These are phyloP conservation scores for Madurella mycetomatis DNA, from an alignment of 2,329 filamentous ascomycete genomes.

Conservation along the genomic window DNA sequence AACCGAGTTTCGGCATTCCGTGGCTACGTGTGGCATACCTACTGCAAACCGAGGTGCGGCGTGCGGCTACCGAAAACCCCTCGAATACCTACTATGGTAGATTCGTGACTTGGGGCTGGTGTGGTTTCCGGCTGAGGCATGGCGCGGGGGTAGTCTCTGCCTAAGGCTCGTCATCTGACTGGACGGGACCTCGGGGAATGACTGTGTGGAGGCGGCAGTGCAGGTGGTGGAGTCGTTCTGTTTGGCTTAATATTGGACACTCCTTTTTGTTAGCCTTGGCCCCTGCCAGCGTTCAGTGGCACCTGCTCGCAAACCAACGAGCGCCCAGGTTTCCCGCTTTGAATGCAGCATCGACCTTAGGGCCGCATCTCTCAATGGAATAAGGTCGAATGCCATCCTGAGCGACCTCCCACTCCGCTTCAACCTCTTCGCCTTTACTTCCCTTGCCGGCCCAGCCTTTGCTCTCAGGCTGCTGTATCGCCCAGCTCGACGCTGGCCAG, in stretches of 20 bases:
- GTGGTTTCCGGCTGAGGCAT: neutral
- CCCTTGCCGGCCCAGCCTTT: constrained; percentile 9
- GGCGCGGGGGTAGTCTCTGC: constrained; percentile 9
- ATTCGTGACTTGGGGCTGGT: neutral
- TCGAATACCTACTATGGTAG: too few relatives aligned
- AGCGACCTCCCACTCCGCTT: constrained; percentile 11
- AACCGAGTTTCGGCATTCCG: neutral
- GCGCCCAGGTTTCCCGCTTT: constrained; percentile 14
- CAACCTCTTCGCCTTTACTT: constrained; percentile 11
- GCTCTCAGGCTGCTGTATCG: constrained; percentile 10
- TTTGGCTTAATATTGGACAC: constrained; percentile 19
- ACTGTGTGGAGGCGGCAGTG: constrained; percentile 5
- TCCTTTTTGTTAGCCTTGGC: constrained; percentile 24
- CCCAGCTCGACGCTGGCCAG: constrained; percentile 21
- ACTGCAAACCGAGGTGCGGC: neutral
- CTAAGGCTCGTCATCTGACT: constrained; percentile 13
- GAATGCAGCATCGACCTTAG: constrained; percentile 18
- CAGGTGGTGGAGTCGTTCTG: constrained; percentile 6
- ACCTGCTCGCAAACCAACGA: constrained; percentile 16
- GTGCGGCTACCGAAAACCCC: neutral
- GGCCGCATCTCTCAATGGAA: constrained; percentile 22
- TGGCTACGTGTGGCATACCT: too few relatives aligned
- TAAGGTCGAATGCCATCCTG: constrained; percentile 15
- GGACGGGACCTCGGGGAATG: constrained; percentile 2
- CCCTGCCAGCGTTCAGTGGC: constrained; percentile 13